Base-by-base conservation (phyloP, 2,329 filamentous ascomycete species). In the Apiospora phragmitis region DNA sequence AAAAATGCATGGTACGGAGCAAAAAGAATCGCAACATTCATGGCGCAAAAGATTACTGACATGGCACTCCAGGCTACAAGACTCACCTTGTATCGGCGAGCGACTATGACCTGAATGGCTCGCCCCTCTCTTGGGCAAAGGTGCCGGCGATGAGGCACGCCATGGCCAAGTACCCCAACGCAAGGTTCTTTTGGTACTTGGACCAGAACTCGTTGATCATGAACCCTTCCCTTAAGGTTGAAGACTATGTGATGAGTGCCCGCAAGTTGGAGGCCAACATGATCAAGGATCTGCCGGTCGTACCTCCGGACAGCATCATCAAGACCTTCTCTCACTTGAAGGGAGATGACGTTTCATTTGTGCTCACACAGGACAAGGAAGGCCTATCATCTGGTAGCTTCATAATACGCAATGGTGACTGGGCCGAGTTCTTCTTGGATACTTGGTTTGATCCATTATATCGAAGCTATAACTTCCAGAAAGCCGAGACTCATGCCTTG, bases 381-480 rank as follows among this genome's bases (percentile, higher is more conserved):
- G 95, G 95, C 7, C 80, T 99, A 69, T 90, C 90, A 35, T 88
- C 91, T 21, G 90, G 90, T 14, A 97, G 94, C 81, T 92, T 97
- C 73, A 84, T 98, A 18, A 80, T 99, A 16, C 88, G 90, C 73
- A 93, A 92, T 72, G 94, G 95, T 29, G 94, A 96, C 70, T 99
- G 95, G 94, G 93, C 93, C 62, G 93, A 92, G 78, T 99, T 93
- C 84, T 94, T 99, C 78, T 82, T 98, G 24, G 96, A 99, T 80
- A 92, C 93, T 0, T 99, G 96, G 96, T 97, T 96, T 78, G 94
- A 98, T 80, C 96, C 96, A 66, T 85, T 98, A 59, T 99, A 97
- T 82, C 88, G 95, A 73, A 93, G 88, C 75, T 99, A 99, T 83
- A 97, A 97, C 79, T 99, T 99, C 78, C 94, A 97, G 78, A 98